Evolutionary conservation across 2,329 filamentous ascomycete genomes (phyloP).

Genomic region (Trichoderma citrinoviride): DNA sequence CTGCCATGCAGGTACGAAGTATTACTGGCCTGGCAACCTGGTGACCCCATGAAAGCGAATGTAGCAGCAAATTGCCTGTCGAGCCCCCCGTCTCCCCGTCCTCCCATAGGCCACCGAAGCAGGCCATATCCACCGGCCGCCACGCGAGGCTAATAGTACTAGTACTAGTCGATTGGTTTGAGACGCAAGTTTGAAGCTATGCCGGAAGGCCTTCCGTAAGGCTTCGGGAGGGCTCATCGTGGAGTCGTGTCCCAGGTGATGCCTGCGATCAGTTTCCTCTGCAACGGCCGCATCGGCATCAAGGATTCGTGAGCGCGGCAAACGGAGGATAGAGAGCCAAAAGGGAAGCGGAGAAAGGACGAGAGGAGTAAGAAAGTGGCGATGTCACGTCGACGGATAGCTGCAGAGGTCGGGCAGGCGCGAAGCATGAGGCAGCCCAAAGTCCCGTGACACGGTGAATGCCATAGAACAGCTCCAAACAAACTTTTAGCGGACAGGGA

Average conservation of each 20-base stretch:
- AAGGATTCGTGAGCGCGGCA: neutral
- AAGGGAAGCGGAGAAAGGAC: neutral
- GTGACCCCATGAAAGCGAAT: neutral
- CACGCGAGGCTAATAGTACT: constrained; percentile 15
- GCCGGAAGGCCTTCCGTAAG: constrained; percentile 15
- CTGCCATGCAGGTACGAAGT: neutral
- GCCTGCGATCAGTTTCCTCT: constrained; percentile 4
- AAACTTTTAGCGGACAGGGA: no score
- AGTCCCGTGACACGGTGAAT: neutral
- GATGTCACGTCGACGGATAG: neutral
- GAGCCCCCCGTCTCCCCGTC: neutral
- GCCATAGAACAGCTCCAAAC: no score
- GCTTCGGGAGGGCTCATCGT: constrained; percentile 7
- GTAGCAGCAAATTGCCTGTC: neutral
- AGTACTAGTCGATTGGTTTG: neutral
- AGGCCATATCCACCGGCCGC: constrained; percentile 1
- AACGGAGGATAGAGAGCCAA: neutral
- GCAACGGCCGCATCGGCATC: neutral
- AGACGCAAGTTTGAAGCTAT: constrained; percentile 19
- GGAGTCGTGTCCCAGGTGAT: neutral
- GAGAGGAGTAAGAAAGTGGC: neutral
- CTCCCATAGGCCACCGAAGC: neutral
- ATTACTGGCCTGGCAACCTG: neutral
- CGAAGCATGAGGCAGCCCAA: neutral
- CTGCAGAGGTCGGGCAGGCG: no score